A percentile compares a stretch with the other conserved stretches of the same genome.
Conservation (phyloP, 1,284 basidiomycete species). For the Peniophora sp. region DNA sequence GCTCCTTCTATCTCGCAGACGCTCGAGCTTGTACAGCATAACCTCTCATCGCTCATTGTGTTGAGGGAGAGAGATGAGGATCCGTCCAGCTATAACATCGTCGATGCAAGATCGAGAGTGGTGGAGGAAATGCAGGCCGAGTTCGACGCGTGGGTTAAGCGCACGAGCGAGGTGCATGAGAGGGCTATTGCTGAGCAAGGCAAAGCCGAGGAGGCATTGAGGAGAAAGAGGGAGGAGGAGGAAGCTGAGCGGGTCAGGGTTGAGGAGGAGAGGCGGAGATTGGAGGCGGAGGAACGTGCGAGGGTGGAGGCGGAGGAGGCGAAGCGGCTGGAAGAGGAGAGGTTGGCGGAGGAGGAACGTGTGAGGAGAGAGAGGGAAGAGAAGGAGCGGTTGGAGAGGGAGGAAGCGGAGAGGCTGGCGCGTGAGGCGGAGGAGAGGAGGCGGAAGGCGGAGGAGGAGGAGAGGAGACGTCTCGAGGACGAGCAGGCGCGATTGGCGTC, state of each 20-base stretch:
- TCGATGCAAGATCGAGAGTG: conserved; percentile 34
- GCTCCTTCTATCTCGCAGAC: neutral
- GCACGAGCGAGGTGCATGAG: neutral
- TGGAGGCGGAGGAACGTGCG: conserved; percentile 13
- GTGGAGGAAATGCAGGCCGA: conserved; percentile 44
- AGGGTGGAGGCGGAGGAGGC: neutral
- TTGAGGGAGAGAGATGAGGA: conserved; percentile 30
- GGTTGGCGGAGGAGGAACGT: conserved; percentile 7
- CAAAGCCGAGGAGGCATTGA: neutral
- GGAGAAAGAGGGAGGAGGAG: neutral
- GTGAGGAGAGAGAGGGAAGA: conserved; percentile 19
- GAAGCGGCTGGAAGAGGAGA: conserved; percentile 15
- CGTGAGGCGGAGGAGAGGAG: neutral
- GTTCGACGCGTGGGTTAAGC: conserved; percentile 38
- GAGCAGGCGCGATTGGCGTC: conserved; percentile 13
- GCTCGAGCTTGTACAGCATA: neutral
- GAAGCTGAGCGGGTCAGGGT: neutral
- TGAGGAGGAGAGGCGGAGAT: conserved; percentile 12
- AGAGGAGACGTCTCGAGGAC: conserved; percentile 19
- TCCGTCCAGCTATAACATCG: conserved; percentile 34
- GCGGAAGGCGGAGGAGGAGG: conserved; percentile 12
- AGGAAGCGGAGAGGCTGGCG: conserved; percentile 8
- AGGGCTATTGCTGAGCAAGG: neutral
- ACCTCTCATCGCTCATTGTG: neutral
- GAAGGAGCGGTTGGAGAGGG: conserved; percentile 24